Conservation (phyloP, 352 stramenopile genomes). For the Phytophthora syringae region DNA sequence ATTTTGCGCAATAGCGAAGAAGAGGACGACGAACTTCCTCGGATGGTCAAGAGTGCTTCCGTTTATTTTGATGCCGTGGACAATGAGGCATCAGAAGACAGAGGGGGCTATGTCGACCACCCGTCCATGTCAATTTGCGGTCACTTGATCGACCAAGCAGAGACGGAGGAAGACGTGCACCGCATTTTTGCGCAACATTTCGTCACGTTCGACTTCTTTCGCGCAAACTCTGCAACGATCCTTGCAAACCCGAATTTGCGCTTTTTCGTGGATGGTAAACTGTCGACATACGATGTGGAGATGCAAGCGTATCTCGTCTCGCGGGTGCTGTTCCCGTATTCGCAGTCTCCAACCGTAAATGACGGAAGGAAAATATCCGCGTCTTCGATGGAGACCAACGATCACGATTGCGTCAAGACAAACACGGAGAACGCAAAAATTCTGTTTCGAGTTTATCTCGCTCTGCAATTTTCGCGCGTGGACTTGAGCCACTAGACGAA, state of each 20-base stretch:
- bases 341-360: slow-evolving; percentile 20
- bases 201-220: slow-evolving; percentile 72
- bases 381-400: neutral
- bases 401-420: too few relatives aligned
- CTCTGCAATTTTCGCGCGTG: neutral
- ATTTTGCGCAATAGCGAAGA: slow-evolving; percentile 35
- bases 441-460: slow-evolving; percentile 4
- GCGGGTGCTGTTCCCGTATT: slow-evolving; percentile 73
- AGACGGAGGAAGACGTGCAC: slow-evolving; percentile 52
- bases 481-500: slow-evolving; percentile 33
- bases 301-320: slow-evolving; percentile 73
- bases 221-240: slow-evolving; percentile 44
- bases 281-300: slow-evolving; percentile 59
- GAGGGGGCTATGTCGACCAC: slow-evolving; percentile 37
- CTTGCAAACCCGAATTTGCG: slow-evolving; percentile 62
- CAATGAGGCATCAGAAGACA: slow-evolving; percentile 21
- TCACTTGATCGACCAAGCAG: slow-evolving; percentile 51
- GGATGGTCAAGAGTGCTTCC: slow-evolving; percentile 72
- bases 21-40: slow-evolving; percentile 32
- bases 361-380: slow-evolving; percentile 5
- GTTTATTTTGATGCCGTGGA: slow-evolving; percentile 87
- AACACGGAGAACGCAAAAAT: neutral
- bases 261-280: slow-evolving; percentile 68
- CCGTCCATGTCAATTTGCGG: slow-evolving; percentile 82
- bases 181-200: slow-evolving; percentile 74